Base-by-base conservation (phyloP, 345 rosid genomes). In the Aethionema arabicum region DNA sequence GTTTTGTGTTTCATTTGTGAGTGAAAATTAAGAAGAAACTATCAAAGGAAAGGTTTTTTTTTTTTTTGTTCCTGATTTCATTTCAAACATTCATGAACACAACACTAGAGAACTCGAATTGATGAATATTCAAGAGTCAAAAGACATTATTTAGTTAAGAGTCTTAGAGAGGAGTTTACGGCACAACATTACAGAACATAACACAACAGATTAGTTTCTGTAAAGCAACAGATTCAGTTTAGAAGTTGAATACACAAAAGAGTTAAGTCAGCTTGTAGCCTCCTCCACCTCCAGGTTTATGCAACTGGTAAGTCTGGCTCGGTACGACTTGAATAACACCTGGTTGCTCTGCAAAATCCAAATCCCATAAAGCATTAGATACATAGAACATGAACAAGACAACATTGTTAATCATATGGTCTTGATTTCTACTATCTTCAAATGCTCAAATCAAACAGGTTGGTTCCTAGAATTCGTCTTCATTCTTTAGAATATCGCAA, bases 261-360 rank as follows among this genome's bases (percentile, higher is more conserved):
- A 41, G 8, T 56, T 63, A 70, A n/a, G 64, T 43, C 48, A 70
- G 49, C 48, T 42, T 70, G 53, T 41, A 55, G 37, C 65, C 69
- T 48, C 47, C 73, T 40, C 21, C 63, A 54, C 63, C 64, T 39
- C 14, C 74, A 49, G 64, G 59, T 63, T 49, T 52, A 74, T 85
- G 95, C 68, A 91, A 79, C 74, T 85, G 92, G 27, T 74, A 52
- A 13, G 72, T 80, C 82, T 60, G 68, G 83, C 80, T 82, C 2
- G 82, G 86, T 45, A 83, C 81, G 64, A 91, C 92, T 66, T 85
- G 95, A 76, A 91, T 82, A 47, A 91, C 98, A 47, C 98, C 98
- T 4, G 90, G 95, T 78, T 79, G 82, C 55, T 81, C 98, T 91
- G 91, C 75, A 62, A 52, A 44, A 59, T 33, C 61, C 39, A 42